Evolutionary conservation across 78 protist species (phyloP), one percentile per base, ranked within the genome.

Genomic region (Thecamonas trahens): DNA sequence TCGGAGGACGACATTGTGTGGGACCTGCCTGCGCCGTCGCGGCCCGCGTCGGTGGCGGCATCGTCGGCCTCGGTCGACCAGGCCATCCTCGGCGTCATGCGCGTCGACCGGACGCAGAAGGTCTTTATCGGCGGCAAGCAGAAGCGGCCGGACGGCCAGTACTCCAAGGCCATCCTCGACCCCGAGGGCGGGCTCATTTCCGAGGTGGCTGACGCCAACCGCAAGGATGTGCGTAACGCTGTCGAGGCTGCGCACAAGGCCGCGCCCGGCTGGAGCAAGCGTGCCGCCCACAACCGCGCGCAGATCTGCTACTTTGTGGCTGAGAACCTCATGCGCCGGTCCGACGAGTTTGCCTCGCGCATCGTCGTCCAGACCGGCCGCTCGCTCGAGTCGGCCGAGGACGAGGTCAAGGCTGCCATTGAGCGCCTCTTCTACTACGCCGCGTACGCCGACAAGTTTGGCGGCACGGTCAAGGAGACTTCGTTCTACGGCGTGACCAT

Each of bases 371-470:
- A 31, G 47, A 47, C 74, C 38, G 74, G 74, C 8, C 13, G 4
- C 26, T 13, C 58, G 42, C 31, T 15, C 26, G 63, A 49, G 42
- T 40, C 8, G 45, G 74, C 74, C 24, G 18, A 14, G 53, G 50
- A 24, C 34, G 74, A 68, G 61, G 74, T 68, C 42, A 20, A 53
- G 44, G 34, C 28, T 1, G 14, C 74, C 34, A 34, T 68, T 5
- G 35, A 32, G 58, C 29, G 74, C 32, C 47, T 68, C 44, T 68
- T 68, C 61, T 26, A 47, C 31, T 52, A 13, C 40, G 74, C 42
- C 31, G 62, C 74, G 31, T 68, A 68, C 61, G 49, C 63, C 34
- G 74, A 68, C 74, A 68, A 68, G 64, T 58, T 14, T 61, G 74
- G 74, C 32, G 74, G 74, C 40, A 35, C 53, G 24, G 74, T 68